phyloP scores from a whole-genome alignment of 768 basidiomycete species.

The Rubroboletus pulcherrimus region DNA sequence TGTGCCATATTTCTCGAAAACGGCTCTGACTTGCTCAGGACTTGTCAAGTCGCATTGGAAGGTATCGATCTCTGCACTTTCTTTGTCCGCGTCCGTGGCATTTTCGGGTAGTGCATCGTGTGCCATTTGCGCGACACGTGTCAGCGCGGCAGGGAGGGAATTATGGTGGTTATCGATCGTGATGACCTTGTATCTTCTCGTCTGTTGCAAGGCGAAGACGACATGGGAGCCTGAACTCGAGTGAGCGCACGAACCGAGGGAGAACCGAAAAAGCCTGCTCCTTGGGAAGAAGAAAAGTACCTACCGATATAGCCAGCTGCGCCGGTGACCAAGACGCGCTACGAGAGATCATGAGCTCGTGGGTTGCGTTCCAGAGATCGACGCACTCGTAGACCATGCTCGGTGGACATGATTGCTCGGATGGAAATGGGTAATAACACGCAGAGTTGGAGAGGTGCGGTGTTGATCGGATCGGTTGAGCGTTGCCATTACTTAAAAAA shows the following conservation, averaged over 20 bases:
- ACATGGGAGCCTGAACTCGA: slow-evolving; percentile 79
- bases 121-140: slow-evolving; percentile 78
- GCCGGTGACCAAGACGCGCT: slow-evolving; percentile 71
- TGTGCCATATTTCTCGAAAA: slow-evolving; percentile 83
- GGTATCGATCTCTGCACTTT: slow-evolving; percentile 70
- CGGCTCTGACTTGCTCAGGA: slow-evolving; percentile 61
- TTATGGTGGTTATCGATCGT: slow-evolving; percentile 96
- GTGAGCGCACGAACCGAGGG: slow-evolving; percentile 9
- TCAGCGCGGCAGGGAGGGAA: slow-evolving; percentile 71
- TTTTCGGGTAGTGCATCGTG: slow-evolving; percentile 63
- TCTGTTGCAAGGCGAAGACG: slow-evolving; percentile 79
- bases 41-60: slow-evolving; percentile 72
- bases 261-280: not conserved
- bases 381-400: slow-evolving; percentile 46
- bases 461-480: slow-evolving; percentile 1
- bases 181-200: slow-evolving; percentile 87
- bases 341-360: slow-evolving; percentile 10
- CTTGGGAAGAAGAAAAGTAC: slow-evolving; percentile 9
- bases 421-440: not conserved
- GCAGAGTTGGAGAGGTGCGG: not conserved
- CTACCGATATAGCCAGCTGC: slow-evolving; percentile 90
- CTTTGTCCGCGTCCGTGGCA: slow-evolving; percentile 63
- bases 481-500: slow-evolving; percentile 3
- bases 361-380: not conserved
- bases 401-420: slow-evolving; percentile 26